Conservation (phyloP, 2,329 filamentous ascomycete species). For the Penicillium sp. region DNA sequence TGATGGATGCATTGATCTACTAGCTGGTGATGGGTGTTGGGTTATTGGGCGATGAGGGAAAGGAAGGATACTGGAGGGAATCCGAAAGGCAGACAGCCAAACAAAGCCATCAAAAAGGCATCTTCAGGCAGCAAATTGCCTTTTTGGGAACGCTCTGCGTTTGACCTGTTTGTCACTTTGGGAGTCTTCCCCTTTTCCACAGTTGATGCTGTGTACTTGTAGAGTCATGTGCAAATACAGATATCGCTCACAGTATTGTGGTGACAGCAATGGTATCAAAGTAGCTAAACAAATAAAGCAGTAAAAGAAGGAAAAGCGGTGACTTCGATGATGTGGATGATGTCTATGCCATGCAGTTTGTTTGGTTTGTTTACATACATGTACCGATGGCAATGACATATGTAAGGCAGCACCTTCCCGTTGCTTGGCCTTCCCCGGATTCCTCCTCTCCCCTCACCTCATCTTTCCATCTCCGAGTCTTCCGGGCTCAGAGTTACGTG, state of each 20-base stretch:
- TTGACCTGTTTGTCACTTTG: background rate
- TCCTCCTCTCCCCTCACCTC: no score
- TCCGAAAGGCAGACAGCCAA: background rate
- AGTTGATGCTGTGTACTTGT: background rate
- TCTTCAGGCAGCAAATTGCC: background rate
- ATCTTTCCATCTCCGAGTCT: no score
- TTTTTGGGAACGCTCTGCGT: background rate
- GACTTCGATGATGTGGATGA: background rate
- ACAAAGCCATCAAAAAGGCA: background rate
- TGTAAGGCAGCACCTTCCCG: no score
- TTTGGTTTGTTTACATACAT: no score
- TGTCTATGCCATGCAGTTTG: no score
- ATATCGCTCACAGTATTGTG: background rate
- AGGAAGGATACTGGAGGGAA: background rate
- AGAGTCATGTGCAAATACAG: background rate
- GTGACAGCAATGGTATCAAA: background rate
- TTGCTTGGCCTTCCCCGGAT: no score
- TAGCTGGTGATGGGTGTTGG: background rate
- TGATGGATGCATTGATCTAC: background rate
- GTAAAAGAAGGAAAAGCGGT: background rate
- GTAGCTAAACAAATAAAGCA: background rate
- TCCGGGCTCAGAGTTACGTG: no score
- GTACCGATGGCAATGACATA: no score
- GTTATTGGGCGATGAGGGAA: background rate
- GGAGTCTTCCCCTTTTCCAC: background rate